Conservation (phyloP, 495 filamentous ascomycete species). For the Chaetomium tenue region DNA sequence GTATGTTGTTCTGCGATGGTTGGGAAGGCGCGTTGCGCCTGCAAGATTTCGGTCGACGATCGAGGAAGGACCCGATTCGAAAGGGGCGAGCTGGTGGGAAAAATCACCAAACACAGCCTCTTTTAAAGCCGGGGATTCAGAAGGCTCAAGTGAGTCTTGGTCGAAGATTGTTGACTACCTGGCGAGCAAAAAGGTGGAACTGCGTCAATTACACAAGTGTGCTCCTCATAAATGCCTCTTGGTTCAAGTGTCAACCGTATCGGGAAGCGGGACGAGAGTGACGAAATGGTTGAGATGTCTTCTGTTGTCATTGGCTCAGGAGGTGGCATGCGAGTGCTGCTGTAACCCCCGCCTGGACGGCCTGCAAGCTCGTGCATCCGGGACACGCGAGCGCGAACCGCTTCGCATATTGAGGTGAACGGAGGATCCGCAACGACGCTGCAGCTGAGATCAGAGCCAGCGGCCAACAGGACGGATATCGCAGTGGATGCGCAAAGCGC, state of each 20-base stretch:
- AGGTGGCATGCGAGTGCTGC: slow-evolving; percentile 12
- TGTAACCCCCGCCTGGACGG: slow-evolving; percentile 20
- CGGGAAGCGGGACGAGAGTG: slow-evolving; percentile 1
- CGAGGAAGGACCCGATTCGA: no score
- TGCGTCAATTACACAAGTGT: background rate
- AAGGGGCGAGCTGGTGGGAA: no score
- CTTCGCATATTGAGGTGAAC: slow-evolving; percentile 12
- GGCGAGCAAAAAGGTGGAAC: background rate
- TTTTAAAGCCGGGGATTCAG: no score
- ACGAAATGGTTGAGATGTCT: background rate
- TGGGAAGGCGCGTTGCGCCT: no score
- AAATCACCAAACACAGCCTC: no score
- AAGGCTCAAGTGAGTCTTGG: no score
- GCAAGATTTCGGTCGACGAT: no score
- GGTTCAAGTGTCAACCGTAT: background rate
- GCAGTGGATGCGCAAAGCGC: slow-evolving; percentile 15
- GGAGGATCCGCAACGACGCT: slow-evolving; percentile 18
- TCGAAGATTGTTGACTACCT: no score
- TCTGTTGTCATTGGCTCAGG: slow-evolving; percentile 13
- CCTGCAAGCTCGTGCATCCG: slow-evolving; percentile 24
- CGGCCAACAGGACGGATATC: slow-evolving; percentile 6
- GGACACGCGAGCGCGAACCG: slow-evolving; percentile 24
- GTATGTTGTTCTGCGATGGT: no score
- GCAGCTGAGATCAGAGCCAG: slow-evolving; percentile 17
- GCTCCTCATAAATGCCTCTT: background rate